Percentiles rank a stretch among this genome's conserved stretches.
Evolutionary conservation across 495 filamentous ascomycete genomes (phyloP).

Genomic region (Aspergillus nidulans): DNA sequence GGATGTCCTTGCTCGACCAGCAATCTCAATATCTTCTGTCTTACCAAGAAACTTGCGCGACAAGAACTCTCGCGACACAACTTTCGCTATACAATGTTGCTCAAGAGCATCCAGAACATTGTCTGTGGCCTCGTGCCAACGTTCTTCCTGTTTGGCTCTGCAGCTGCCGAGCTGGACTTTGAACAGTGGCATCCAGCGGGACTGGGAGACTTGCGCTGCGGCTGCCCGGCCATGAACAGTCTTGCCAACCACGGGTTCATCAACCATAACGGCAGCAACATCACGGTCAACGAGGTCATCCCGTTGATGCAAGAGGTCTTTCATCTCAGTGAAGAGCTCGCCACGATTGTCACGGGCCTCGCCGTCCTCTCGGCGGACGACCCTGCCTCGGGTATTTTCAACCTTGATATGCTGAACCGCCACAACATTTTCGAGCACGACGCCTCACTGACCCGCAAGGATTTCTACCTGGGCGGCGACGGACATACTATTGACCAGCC

Average conservation of each 20-base stretch:
- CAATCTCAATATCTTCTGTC: neutral
- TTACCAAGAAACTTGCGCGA: too few relatives aligned
- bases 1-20: neutral
- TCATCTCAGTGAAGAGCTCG: constrained; percentile 1
- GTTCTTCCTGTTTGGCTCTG: neutral
- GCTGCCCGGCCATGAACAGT: constrained; percentile 2
- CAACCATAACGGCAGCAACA: constrained; percentile 3
- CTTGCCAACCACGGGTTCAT: constrained; percentile 1
- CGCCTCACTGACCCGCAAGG: constrained; percentile 1
- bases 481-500: neutral
- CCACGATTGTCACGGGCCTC: neutral
- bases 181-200: neutral
- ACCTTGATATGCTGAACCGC: neutral
- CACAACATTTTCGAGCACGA: constrained; percentile 3
- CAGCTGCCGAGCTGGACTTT: neutral
- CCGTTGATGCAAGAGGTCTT: neutral
- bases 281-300: neutral
- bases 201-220: neutral
- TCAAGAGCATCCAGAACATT: neutral
- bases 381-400: neutral
- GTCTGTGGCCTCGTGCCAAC: neutral
- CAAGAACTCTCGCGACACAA: too few relatives aligned
- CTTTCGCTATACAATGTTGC: neutral
- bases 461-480: neutral
- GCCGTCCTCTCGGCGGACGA: neutral